Evolutionary conservation across 1,139 yeast species (phyloP), one percentile per base, ranked within the genome.

Genomic region (Yamadazyma diospyri): DNA sequence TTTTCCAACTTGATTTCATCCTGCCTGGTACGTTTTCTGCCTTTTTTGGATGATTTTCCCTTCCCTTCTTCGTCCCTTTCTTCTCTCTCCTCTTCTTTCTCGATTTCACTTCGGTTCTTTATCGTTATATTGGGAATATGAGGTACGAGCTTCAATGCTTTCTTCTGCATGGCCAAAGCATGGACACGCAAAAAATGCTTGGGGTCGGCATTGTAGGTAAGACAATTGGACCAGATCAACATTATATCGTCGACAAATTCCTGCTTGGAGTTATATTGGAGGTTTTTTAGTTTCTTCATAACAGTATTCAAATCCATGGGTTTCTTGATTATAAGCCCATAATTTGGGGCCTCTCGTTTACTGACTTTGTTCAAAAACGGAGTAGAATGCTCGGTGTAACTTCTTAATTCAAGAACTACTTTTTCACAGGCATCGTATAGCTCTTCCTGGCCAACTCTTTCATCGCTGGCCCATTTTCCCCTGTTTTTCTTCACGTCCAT

Each of bases 271-370:
- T 72, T 76, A 55, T 92, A 92, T 41, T 85, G 89, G 40, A 86
- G 77, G 4, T 74, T 66, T 50, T 88, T 88, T 46, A 94, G 64
- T 53, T 89, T 92, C 50, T 88, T 89, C 80, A 88, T 72, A 10
- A 94, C 96, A 0, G 97, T 89, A 50, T 88, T 89, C 44, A 94
- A 68, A 52, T 94, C 99, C 99, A 94, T 94, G 19, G 99, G 98
- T 37, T 77, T 78, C 48, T 88, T 89, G 47, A 94, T 89, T 25
- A 94, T 73, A 37, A 81, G 79, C 39, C 88, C 88, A 60, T 94
- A 94, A 52, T 92, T 89, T 6, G 98, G 99, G 0, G 98, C 99
- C 51, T 94, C 99, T 38, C 98, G 72, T 55, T 92, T 92, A 37
- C 94, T 86, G 14, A 94, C 99, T 52, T 87, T 85, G 58, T 89